Evolutionary conservation across 345 rosid species (phyloP), one percentile per base, ranked within the genome.

Genomic region (Ailanthus altissimus): DNA sequence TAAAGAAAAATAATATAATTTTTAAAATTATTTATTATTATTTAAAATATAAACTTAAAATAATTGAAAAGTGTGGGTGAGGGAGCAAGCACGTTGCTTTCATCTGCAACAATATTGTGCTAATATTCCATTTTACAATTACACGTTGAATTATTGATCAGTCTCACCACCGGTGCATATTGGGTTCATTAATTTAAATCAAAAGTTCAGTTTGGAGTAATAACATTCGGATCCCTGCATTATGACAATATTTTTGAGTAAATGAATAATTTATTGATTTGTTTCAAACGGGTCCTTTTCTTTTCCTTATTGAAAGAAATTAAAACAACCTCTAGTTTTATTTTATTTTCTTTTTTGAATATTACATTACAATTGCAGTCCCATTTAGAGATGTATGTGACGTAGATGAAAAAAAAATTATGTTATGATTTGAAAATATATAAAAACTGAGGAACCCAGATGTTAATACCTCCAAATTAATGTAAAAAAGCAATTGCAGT

Each of bases 101-200:
- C 69, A 40, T 8, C 4, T 64, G 25, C 68, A 40, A 16, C 47
- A 64, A 40, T 18, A 5, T 64, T 51, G 26, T 10, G 45, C 45
- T 32, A 70, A 70, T 45, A 70, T 70, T 32, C 47, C 11, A 32
- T 32, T 32, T 1, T 3, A 32, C 46, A 53, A n/a, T 42, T 46
- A 8, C 62, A 11, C 14, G 74, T 70, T 54, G 50, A 71, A 54
- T 21, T 40, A 53, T 54, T 13, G 74, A 70, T 70, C 62, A 6
- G 49, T 6, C 50, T 54, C 36, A 21, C 75, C 47, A 47, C 20
- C 57, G 45, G 45, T 60, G 67, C 26, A 5, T 14, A 14, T 46
- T 28, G 42, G 36, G 43, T 46, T 25, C 67, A 73, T 73, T 47
- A 50, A 73, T 42, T 42, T 38, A 57, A 42, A 42, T 56, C 45